phyloP scores from a whole-genome alignment of 495 filamentous ascomycete species.

The Halenospora varia region DNA sequence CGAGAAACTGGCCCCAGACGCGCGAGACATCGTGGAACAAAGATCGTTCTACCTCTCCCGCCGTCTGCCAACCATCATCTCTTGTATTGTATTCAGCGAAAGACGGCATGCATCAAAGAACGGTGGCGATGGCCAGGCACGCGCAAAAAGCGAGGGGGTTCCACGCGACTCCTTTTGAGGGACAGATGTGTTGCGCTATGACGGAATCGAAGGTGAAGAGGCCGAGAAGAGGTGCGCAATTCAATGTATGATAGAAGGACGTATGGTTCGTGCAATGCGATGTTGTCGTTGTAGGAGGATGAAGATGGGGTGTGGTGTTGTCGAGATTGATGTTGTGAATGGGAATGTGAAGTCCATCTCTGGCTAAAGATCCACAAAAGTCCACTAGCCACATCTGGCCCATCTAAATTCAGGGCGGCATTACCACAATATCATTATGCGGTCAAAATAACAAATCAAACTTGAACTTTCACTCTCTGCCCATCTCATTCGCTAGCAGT shows the following conservation, averaged over 20 bases:
- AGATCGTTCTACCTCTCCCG: slow-evolving; percentile 40
- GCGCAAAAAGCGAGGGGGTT: slow-evolving; percentile 19
- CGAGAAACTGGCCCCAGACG: slow-evolving; percentile 73
- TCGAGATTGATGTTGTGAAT: slow-evolving; percentile 23
- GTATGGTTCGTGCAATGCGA: slow-evolving; percentile 5
- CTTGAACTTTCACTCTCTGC: no score
- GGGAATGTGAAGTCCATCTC: slow-evolving; percentile 17
- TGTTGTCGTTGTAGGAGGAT: slow-evolving; percentile 10
- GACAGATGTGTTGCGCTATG: slow-evolving; percentile 32
- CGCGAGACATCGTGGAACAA: slow-evolving; percentile 65
- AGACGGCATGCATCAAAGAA: slow-evolving; percentile 39
- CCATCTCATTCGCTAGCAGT: no score
- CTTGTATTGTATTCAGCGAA: slow-evolving; percentile 34
- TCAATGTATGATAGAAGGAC: slow-evolving; percentile 18
- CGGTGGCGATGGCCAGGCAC: slow-evolving; percentile 15
- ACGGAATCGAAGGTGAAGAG: slow-evolving; percentile 16
- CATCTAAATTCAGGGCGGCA: background rate
- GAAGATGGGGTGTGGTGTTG: slow-evolving; percentile 21
- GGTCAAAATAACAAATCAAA: no score
- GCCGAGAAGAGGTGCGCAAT: slow-evolving; percentile 15
- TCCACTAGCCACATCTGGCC: background rate
- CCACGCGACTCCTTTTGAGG: slow-evolving; percentile 36
- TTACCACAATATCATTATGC: background rate
- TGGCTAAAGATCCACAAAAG: background rate
- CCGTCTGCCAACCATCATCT: slow-evolving; percentile 53